A percentile compares a stretch with the other conserved stretches of the same genome.
Evolutionary conservation across 352 stramenopile species (phyloP).

Genomic region (Phytophthora agathidicida): DNA sequence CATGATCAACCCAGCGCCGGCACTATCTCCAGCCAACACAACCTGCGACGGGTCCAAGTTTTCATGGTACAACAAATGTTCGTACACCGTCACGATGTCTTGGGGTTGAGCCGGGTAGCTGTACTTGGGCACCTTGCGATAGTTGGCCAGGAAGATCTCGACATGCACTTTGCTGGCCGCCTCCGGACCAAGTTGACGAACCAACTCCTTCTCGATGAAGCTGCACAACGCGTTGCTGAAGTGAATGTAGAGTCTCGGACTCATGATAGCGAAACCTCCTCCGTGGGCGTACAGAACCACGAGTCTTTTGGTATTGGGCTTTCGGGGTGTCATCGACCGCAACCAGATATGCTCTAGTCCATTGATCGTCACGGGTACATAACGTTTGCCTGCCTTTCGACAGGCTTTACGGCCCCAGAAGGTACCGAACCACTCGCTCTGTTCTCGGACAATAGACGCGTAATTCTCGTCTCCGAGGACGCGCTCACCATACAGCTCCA

Average conservation of each 20-base stretch:
- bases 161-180: constrained; percentile 25
- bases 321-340: constrained; percentile 1
- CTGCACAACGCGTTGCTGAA: constrained; percentile 39
- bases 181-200: constrained; percentile 4
- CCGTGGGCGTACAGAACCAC: constrained; percentile 51
- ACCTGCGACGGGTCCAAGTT: constrained; percentile 42
- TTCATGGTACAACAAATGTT: constrained; percentile 44
- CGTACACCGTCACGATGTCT: constrained; percentile 48
- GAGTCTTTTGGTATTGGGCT: constrained; percentile 20
- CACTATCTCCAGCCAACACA: constrained; percentile 52
- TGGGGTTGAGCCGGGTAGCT: constrained; percentile 44
- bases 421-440: constrained; percentile 33
- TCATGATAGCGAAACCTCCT: constrained; percentile 48
- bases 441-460: constrained; percentile 33
- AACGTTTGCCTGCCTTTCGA: constrained; percentile 14
- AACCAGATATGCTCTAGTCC: constrained; percentile 49
- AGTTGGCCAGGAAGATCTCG: constrained; percentile 56
- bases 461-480: constrained; percentile 31
- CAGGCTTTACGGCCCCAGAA: constrained; percentile 29
- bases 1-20: constrained; percentile 45
- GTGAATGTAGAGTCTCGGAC: constrained; percentile 47
- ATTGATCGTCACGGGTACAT: constrained; percentile 31
- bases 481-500: constrained; percentile 34
- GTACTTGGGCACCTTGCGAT: constrained; percentile 54
- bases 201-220: constrained; percentile 34